A percentile compares a stretch with the other conserved stretches of the same genome.
phyloP scores from a whole-genome alignment of 164 flowering plant species.

The Berberis thunbergii region DNA sequence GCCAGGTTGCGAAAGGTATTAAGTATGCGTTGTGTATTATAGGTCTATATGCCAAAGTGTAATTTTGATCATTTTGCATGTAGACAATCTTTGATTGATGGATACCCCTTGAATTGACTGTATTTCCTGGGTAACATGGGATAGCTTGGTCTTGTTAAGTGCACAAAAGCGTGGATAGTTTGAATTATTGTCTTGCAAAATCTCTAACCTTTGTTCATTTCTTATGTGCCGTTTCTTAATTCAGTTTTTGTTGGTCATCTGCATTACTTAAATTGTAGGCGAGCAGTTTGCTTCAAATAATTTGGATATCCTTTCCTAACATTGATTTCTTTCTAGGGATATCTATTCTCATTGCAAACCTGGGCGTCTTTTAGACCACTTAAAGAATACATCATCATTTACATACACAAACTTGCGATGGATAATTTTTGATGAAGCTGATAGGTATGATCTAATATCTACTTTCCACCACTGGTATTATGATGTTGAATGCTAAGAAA shows the following conservation, averaged over 20 bases:
- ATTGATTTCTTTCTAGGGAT: slow-evolving; percentile 44
- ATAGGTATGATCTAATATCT: slow-evolving; percentile 41
- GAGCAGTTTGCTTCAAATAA: background rate
- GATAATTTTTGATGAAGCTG: slow-evolving; percentile 97
- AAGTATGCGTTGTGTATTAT: background rate
- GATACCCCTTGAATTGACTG: no score
- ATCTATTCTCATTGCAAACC: slow-evolving; percentile 90
- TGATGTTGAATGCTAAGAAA: no score
- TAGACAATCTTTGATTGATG: background rate
- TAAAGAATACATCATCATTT: slow-evolving; percentile 81
- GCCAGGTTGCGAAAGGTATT: slow-evolving; percentile 88
- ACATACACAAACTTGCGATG: slow-evolving; percentile 58
- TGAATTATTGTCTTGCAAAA: no score
- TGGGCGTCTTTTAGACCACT: slow-evolving; percentile 95
- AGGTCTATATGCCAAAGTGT: background rate
- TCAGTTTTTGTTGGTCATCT: no score
- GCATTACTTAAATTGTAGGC: no score
- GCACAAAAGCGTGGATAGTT: no score
- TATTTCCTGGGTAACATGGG: no score
- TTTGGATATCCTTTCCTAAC: background rate
- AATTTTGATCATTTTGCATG: background rate
- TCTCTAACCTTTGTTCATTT: no score
- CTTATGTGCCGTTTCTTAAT: no score
- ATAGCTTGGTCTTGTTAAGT: no score
- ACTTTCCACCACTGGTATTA: no score